Base-by-base conservation (phyloP, 2,329 filamentous ascomycete species). In the Fusarium acutatum region DNA sequence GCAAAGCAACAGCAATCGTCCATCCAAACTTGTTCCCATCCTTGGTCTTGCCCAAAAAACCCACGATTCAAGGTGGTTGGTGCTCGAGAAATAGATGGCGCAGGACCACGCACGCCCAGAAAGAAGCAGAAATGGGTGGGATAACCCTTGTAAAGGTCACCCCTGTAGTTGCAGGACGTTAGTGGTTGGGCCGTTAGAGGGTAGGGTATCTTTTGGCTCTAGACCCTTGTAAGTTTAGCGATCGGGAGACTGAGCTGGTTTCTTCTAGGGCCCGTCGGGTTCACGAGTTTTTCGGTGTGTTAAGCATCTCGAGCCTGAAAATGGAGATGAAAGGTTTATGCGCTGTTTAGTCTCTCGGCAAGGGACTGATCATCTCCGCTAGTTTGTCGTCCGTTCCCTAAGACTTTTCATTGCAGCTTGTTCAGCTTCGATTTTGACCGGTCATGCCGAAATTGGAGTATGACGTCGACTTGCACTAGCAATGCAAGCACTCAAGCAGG, bases 401-500 rank as follows among this genome's bases (percentile, higher is more conserved):
- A 64, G 28, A 69, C 28, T 50, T 28, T 43, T 24, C 10, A 24
- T 24, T 40, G 22, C 47, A 43, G 32, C 28, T 40, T 15, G 20
- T 28, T 46, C 24, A 56, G 28, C 44, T 32, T 59, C 49, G 22
- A 58, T 41, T 10, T 20, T 52, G 17, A 26, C 57, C 70, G 61
- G 61, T 46, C 32, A 57, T 71, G 58, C 71, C 71, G 67, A 73
- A 37, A 44, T 66, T 59, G 40, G 52, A 44, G 41, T 46, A 74
- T 74, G 71, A 74, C 71, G 59, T 61, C 50, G 44, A 54, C 32
- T 26, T 60, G 24, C 67, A 68, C 71, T 64, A 74, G 46, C 24
- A 37, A 74, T 74, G 71, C 71, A 73, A 74, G 71, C 71, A 73
- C 71, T 73, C 63, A 60, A 73, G 34, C 49, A 28, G 20, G 13